A percentile compares a stretch with the other conserved stretches of the same genome.
These are phyloP conservation scores for Marasmius fiardii DNA, from an alignment of 1,284 basidiomycete species.

Conservation along the genomic window DNA sequence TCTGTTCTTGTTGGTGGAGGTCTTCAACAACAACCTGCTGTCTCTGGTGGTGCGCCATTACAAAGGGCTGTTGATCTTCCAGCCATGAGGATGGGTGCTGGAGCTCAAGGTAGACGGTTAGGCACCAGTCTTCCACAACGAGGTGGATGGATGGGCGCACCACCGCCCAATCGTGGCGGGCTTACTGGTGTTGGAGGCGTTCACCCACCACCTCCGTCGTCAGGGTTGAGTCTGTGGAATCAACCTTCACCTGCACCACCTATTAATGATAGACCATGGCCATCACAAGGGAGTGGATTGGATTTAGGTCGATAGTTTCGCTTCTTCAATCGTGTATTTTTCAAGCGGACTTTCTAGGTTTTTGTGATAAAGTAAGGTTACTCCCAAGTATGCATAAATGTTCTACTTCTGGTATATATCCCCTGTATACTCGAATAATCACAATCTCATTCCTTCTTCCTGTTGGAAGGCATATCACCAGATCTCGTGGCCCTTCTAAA, in stretches of 20 bases:
- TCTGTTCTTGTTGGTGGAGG: background rate
- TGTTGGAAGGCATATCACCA: too few relatives aligned
- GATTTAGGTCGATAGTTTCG: background rate
- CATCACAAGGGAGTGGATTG: slow-evolving; percentile 4
- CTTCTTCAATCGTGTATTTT: too few relatives aligned
- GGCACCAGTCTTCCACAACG: slow-evolving; percentile 24
- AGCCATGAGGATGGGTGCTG: slow-evolving; percentile 43
- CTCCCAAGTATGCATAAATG: too few relatives aligned
- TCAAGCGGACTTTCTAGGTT: too few relatives aligned
- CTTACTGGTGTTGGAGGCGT: background rate
- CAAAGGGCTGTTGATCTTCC: slow-evolving; percentile 49
- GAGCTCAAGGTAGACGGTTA: slow-evolving; percentile 43
- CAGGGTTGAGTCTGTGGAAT: slow-evolving; percentile 9
- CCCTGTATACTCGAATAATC: too few relatives aligned
- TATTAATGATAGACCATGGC: slow-evolving; percentile 11
- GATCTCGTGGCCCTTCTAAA: too few relatives aligned
- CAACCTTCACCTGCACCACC: slow-evolving; percentile 10
- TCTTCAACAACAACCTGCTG: slow-evolving; percentile 8
- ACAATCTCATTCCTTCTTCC: too few relatives aligned
- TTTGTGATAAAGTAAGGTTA: too few relatives aligned
- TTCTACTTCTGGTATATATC: too few relatives aligned
- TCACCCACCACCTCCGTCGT: slow-evolving; percentile 3
- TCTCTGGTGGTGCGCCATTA: slow-evolving; percentile 28
- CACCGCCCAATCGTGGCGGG: background rate
- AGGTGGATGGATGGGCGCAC: slow-evolving; percentile 5